Base-by-base conservation (phyloP, 805 yeast species). In the Scheffersomyces lignosus region DNA sequence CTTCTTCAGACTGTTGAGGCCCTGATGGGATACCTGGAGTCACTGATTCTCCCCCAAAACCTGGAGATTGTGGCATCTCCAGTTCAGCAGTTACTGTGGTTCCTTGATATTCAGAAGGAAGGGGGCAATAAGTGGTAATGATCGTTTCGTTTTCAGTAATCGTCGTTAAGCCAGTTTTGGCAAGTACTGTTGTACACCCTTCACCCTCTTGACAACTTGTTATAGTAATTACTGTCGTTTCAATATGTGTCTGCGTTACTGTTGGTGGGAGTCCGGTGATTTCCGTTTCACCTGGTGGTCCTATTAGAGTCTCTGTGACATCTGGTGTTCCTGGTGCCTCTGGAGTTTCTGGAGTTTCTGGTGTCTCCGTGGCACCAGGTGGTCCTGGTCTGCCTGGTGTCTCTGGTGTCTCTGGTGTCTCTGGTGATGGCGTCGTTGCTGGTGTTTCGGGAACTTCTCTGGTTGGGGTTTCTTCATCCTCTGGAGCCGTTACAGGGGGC, bases 121-220 rank as follows among this genome's bases (percentile, higher is more conserved):
- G 33, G 47, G 65, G 65, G 44, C 64, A 60, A 61, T 55, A 60
- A 29, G 66, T 60, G 49, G 65, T 60, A 58, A 57, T 58, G 25
- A 46, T 44, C 29, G 66, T 58, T 33, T 44, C 45, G 33, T 50
- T 48, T 37, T 52, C 55, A 40, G 64, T 62, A 40, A 62, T 56
- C 32, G 67, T 61, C 47, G 66, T 62, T 27, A 61, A 40, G 51
- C 67, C 68, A 31, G 70, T 64, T 45, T 66, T 62, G 14, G 39
- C 45, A 27, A 55, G 45, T 9, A 35, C 40, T 13, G 26, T 29
- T 8, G 40, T 15, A 43, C 73, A 65, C 27, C 62, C 56, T 43
- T 45, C 45, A 50, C 53, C 40, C 45, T 56, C 55, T 18, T 52
- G 41, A 44, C 63, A 58, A 33, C 54, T 48, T 15, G 62, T 56